Conservation (phyloP, 2,329 filamentous ascomycete genomes). For the Fusarium goolgardi region DNA sequence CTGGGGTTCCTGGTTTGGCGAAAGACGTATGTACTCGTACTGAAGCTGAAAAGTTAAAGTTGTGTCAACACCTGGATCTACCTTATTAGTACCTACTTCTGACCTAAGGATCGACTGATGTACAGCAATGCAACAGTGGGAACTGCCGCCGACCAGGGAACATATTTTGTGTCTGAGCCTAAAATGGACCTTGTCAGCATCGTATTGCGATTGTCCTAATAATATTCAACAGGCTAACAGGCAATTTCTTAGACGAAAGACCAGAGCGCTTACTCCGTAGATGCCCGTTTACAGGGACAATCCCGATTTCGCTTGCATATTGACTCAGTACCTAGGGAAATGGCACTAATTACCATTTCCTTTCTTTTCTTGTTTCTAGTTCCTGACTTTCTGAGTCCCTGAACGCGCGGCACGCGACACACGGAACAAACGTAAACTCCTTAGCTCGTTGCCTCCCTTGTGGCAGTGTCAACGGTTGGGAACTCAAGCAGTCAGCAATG, state of each 20-base stretch:
- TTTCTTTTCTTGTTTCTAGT: constrained; percentile 19
- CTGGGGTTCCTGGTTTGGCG: not conserved
- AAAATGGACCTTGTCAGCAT: constrained; percentile 1
- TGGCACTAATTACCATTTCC: not conserved
- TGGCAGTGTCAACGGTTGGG: not conserved
- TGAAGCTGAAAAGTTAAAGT: constrained; percentile 1
- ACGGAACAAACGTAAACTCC: constrained; percentile 7
- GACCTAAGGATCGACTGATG: constrained; percentile 33
- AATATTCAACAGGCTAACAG: not conserved
- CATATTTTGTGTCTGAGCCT: not conserved
- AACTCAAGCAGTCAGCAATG: not conserved
- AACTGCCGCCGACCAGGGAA: constrained; percentile 26
- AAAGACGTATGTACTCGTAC: not conserved
- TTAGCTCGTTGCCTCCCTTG: constrained; percentile 3
- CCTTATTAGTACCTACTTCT: not conserved
- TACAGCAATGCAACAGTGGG: constrained; percentile 22
- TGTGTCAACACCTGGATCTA: not conserved
- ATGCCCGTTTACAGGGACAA: not conserved
- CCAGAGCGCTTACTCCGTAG: not conserved
- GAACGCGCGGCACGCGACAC: constrained; percentile 41
- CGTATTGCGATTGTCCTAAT: not conserved
- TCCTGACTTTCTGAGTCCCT: constrained; percentile 22
- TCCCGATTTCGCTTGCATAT: constrained; percentile 5
- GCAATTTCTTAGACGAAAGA: constrained; percentile 1
- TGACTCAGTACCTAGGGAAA: not conserved